A percentile compares a stretch with the other conserved stretches of the same genome.
Conservation (phyloP, 2,329 filamentous ascomycete genomes). For the Sphaerostilbella broomeana region DNA sequence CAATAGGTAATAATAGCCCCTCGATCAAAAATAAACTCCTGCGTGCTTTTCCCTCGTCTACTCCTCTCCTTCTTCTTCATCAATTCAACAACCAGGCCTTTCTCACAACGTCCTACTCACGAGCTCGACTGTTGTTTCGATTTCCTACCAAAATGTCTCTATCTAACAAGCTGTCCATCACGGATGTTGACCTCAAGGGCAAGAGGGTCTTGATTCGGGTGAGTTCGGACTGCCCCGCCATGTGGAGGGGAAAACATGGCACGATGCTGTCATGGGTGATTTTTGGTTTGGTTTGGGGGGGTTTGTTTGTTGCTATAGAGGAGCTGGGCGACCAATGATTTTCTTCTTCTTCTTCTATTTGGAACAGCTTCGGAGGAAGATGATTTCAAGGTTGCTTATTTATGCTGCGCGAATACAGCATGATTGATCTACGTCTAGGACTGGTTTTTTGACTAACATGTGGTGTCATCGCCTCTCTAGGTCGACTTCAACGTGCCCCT, state of each 20-base stretch:
- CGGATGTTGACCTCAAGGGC: constrained; percentile 92
- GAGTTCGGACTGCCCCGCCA: constrained; percentile 39
- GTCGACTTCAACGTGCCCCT: constrained; percentile 99
- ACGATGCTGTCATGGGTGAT: neutral
- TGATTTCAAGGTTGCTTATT: too few species aligned
- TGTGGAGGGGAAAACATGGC: constrained; percentile 10
- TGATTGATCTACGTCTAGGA: too few species aligned
- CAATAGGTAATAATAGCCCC: too few species aligned
- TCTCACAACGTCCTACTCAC: constrained; percentile 8
- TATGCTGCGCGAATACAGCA: too few species aligned
- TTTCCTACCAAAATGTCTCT: constrained; percentile 71
- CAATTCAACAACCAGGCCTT: neutral
- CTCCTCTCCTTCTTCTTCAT: constrained; percentile 3
- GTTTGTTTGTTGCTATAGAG: too few species aligned
- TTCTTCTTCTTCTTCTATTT: too few species aligned
- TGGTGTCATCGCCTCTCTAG: constrained; percentile 38
- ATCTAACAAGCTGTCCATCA: constrained; percentile 95
- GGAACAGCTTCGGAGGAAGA: too few species aligned
- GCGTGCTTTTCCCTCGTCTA: constrained; percentile 14
- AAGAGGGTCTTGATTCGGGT: constrained; percentile 98
- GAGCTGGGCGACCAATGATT: too few species aligned
- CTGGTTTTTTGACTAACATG: constrained; percentile 1
- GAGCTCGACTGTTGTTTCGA: constrained; percentile 7
- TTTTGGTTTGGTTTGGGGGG: neutral
- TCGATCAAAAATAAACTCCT: too few species aligned